phyloP scores from a whole-genome alignment of 2,329 filamentous ascomycete species.

The Colletotrichum spinosum region DNA sequence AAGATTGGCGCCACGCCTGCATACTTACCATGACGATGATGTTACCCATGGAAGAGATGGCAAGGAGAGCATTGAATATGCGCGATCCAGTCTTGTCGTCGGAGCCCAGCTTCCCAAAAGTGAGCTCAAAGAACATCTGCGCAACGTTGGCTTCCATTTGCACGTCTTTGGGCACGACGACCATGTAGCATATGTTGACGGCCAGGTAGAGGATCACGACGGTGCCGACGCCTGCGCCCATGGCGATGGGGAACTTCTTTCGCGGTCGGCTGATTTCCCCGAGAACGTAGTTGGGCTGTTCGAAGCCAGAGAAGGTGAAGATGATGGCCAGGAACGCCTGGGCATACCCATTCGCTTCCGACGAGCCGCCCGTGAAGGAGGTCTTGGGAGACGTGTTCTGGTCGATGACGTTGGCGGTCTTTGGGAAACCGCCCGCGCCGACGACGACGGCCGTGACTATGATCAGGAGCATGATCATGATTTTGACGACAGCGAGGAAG shows the following conservation, averaged over 20 bases:
- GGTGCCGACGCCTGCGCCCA: slow-evolving; percentile 44
- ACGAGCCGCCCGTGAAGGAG: slow-evolving; percentile 41
- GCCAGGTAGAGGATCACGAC: slow-evolving; percentile 49
- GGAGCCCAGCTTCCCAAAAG: slow-evolving; percentile 44
- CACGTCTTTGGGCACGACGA: slow-evolving; percentile 45
- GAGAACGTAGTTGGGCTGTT: slow-evolving; percentile 52
- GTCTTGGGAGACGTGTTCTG: slow-evolving; percentile 43
- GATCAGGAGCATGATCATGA: slow-evolving; percentile 60
- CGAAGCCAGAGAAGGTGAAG: slow-evolving; percentile 51
- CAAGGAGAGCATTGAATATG: slow-evolving; percentile 62
- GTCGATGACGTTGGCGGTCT: slow-evolving; percentile 41
- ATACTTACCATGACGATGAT: slow-evolving; percentile 60
- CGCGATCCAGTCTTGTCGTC: slow-evolving; percentile 44
- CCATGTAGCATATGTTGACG: slow-evolving; percentile 55
- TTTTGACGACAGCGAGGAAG: slow-evolving; percentile 61
- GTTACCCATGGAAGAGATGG: slow-evolving; percentile 66
- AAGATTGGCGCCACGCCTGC: neutral
- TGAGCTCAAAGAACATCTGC: slow-evolving; percentile 49
- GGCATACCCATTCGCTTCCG: slow-evolving; percentile 47
- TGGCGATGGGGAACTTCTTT: slow-evolving; percentile 48
- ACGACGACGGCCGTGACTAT: slow-evolving; percentile 48
- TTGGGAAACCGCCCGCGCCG: slow-evolving; percentile 42
- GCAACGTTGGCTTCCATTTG: slow-evolving; percentile 44
- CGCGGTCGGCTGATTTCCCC: slow-evolving; percentile 47
- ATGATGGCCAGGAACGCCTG: slow-evolving; percentile 58